phyloP scores from a whole-genome alignment of 768 basidiomycete species.

The Amanita phalloides region DNA sequence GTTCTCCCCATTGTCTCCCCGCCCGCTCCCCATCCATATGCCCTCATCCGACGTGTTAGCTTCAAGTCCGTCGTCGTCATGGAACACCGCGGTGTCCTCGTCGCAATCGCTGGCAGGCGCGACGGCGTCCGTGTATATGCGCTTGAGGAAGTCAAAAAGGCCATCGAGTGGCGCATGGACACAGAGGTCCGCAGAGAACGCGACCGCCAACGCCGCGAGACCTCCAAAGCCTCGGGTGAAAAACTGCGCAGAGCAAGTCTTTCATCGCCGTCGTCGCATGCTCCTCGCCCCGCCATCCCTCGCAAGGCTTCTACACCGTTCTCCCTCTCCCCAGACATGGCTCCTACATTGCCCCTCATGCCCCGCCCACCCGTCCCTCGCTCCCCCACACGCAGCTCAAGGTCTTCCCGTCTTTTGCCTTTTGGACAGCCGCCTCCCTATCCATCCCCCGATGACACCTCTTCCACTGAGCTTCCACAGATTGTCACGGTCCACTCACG shows the following conservation, averaged over 20 bases:
- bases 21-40: conserved; percentile 67
- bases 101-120: conserved; percentile 78
- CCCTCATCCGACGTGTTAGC: conserved; percentile 68
- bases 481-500: conserved; percentile 30
- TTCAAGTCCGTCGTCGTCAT: conserved; percentile 88
- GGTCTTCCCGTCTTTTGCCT: conserved; percentile 23
- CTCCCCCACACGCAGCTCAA: conserved; percentile 16
- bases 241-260: conserved; percentile 37
- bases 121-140: conserved; percentile 87
- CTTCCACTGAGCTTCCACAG: not conserved
- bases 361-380: conserved; percentile 18
- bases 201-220: conserved; percentile 60
- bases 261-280: conserved; percentile 29
- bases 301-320: conserved; percentile 27
- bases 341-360: conserved; percentile 18
- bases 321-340: conserved; percentile 20
- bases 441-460: conserved; percentile 10
- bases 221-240: conserved; percentile 40
- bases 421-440: conserved; percentile 66
- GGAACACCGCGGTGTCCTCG: conserved; percentile 87
- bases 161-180: conserved; percentile 82
- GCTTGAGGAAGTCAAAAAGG: conserved; percentile 76
- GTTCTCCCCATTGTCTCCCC: conserved; percentile 73
- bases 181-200: conserved; percentile 66
- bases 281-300: conserved; percentile 17